These are phyloP conservation scores for Aspergillus arachidicola DNA, from an alignment of 2,329 filamentous ascomycete genomes.

Conservation along the genomic window DNA sequence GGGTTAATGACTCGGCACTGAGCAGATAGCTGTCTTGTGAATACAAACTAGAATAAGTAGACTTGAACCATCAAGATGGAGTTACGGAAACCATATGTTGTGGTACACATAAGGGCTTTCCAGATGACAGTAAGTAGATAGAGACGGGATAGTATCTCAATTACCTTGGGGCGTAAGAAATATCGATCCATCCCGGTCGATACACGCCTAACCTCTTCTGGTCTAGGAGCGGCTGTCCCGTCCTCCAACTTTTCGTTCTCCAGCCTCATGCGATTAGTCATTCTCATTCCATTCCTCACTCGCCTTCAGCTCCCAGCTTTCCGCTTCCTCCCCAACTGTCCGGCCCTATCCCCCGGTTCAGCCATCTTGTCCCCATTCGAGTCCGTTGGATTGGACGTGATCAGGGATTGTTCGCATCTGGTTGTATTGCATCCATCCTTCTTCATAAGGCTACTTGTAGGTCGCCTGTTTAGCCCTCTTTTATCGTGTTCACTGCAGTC, in stretches of 20 bases:
- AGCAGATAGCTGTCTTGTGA: slow-evolving; percentile 3
- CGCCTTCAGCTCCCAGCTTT: not conserved
- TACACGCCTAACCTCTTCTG: not conserved
- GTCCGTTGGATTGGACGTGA: slow-evolving; percentile 20
- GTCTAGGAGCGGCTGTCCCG: not conserved
- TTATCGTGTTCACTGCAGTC: slow-evolving; percentile 22
- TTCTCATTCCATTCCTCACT: slow-evolving; percentile 1
- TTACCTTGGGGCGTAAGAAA: no score
- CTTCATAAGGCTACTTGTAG: slow-evolving; percentile 46
- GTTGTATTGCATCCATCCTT: slow-evolving; percentile 17
- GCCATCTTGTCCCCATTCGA: slow-evolving; percentile 17
- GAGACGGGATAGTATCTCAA: no score
- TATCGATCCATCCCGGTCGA: no score
- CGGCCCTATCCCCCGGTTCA: slow-evolving; percentile 10
- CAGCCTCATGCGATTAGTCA: slow-evolving; percentile 6
- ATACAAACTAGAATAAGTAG: not conserved
- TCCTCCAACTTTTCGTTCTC: slow-evolving; percentile 6
- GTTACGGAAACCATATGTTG: not conserved
- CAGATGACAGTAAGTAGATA: no score
- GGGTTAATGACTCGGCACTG: not conserved
- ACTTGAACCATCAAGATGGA: not conserved
- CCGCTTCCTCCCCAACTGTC: slow-evolving; percentile 11
- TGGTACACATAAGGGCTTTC: not conserved
- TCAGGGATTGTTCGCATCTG: slow-evolving; percentile 19
- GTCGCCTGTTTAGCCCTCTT: slow-evolving; percentile 39